These are phyloP conservation scores for Cyclocybe cylindracea DNA, from an alignment of 768 basidiomycete species.

Conservation along the genomic window DNA sequence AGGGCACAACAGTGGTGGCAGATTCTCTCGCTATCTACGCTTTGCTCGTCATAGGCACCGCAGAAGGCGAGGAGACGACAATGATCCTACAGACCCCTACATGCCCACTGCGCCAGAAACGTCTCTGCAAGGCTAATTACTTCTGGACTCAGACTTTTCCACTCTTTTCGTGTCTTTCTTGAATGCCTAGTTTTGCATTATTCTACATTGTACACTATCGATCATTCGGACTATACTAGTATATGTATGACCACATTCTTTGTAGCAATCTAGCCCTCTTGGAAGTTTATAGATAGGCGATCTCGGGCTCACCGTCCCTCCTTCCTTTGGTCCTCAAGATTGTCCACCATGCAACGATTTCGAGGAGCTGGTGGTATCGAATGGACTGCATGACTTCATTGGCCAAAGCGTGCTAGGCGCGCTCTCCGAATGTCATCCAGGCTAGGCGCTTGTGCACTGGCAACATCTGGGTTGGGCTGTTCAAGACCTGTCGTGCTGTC, in stretches of 20 bases:
- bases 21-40: slow-evolving; percentile 60
- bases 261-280: neutral
- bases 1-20: slow-evolving; percentile 26
- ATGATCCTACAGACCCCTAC: slow-evolving; percentile 32
- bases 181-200: neutral
- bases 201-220: slow-evolving; percentile 5
- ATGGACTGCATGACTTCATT: slow-evolving; percentile 22
- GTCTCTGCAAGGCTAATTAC: slow-evolving; percentile 17
- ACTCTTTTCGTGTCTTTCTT: neutral
- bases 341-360: neutral
- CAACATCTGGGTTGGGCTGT: slow-evolving; percentile 10
- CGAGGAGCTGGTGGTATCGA: neutral
- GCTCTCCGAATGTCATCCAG: slow-evolving; percentile 70
- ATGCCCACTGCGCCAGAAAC: slow-evolving; percentile 32
- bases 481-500: slow-evolving; percentile 30
- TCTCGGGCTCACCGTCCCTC: no score
- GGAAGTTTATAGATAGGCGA: no score
- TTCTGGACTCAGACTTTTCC: neutral
- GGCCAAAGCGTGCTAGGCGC: slow-evolving; percentile 65
- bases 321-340: neutral
- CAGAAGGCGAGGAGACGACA: slow-evolving; percentile 27
- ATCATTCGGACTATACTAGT: neutral
- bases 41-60: slow-evolving; percentile 44
- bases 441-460: slow-evolving; percentile 39
- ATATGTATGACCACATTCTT: slow-evolving; percentile 1